Base-by-base conservation (phyloP, 768 basidiomycete species). In the Podaxis mareebaensis region DNA sequence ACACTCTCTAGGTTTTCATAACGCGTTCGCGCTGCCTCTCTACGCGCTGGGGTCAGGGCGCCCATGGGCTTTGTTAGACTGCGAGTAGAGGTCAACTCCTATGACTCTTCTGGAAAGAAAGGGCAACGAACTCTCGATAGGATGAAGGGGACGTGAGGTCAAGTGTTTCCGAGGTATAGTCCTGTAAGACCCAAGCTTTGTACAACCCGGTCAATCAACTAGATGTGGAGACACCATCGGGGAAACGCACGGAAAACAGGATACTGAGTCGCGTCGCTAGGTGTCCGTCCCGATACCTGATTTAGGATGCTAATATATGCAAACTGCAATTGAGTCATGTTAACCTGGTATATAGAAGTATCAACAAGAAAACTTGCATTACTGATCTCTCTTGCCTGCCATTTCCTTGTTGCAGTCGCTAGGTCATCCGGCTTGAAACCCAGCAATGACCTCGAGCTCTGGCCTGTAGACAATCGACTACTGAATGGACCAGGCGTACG, bases 261-360 rank as follows among this genome's bases (percentile, higher is more conserved):
- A 74, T 95, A 97, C 68, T 96, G 94, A 0, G 96, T 96, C 10
- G 95, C 93, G 77, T 97, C 95, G 70, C 90, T 94, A 1, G 95
- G 94, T 3, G 95, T 97, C 22, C 95, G 84, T 48, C 95, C 95
- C 3, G 95, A 96, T 22, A 93, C 84, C 72, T 96, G 94, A 68
- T 97, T 97, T 60, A 97, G 77, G 60, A 97, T 86, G 65, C 91
- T 90, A 55, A 96, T 75, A 73, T 96, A 96, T 0, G 92, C 89
- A 72, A 93, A 96, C 94, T 96, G 61, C 26, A 28, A 15, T 11
- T n/a, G n/a, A 15, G 20, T 13, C 13, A 24, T 26, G 7, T 13
- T 20, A 12, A 49, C 20, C 22, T 12, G 12, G 49, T 17, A 22
- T 26, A 13, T 51, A 15, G 26, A 15, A 15, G 49, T 24, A 10